These are phyloP conservation scores for Malus domestica DNA, from an alignment of 306 rosid genomes.

Conservation along the genomic window DNA sequence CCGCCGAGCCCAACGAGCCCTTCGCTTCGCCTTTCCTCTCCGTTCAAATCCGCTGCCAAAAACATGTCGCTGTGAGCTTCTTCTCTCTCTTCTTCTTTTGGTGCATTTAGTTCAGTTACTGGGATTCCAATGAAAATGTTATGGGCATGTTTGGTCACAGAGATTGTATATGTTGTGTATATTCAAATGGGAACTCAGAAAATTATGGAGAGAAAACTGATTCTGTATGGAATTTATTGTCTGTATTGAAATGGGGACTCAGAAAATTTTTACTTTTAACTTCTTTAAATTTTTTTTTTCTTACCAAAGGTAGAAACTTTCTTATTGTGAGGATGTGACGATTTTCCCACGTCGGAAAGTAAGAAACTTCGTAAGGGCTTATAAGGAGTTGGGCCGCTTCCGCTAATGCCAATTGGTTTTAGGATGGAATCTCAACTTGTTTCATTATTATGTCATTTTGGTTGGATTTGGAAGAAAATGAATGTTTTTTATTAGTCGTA, in stretches of 20 bases:
- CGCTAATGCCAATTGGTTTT: too few relatives aligned
- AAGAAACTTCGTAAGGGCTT: too few relatives aligned
- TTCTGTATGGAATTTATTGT: neutral
- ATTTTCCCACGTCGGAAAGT: too few relatives aligned
- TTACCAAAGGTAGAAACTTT: too few relatives aligned
- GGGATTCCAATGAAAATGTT: neutral
- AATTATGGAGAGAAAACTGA: neutral
- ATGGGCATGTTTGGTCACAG: neutral
- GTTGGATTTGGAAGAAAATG: neutral
- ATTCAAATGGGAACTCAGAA: too few relatives aligned
- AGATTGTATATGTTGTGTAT: too few relatives aligned
- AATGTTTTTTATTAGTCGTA: neutral
- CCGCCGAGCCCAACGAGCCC: slow-evolving; percentile 27
- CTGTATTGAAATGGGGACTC: neutral
- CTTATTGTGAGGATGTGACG: too few relatives aligned
- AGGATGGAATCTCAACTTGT: too few relatives aligned
- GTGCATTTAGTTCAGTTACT: neutral
- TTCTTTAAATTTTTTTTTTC: neutral
- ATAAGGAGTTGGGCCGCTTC: too few relatives aligned
- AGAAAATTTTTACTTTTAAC: neutral
- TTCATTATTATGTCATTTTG: neutral
- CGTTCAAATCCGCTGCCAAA: slow-evolving; percentile 61
- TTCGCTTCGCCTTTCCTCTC: slow-evolving; percentile 35
- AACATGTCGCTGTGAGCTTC: slow-evolving; percentile 47
- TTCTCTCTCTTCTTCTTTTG: neutral